Conservation (phyloP, 306 rosid genomes). For the Sindora glabra region DNA sequence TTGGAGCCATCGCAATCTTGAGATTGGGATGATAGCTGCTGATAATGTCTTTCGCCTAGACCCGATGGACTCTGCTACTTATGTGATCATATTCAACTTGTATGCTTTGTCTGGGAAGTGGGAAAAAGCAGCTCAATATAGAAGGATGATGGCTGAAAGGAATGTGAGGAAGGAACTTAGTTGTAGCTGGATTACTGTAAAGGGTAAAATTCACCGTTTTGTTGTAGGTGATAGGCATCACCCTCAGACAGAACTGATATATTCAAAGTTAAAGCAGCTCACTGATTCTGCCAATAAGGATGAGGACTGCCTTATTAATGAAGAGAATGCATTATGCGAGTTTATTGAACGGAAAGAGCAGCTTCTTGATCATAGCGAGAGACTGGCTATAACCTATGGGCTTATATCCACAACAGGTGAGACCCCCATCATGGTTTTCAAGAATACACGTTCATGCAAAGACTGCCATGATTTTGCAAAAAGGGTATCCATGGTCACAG, state of each 20-base stretch:
- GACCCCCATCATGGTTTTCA: constrained; percentile 38
- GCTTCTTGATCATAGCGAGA: constrained; percentile 52
- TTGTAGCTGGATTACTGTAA: constrained; percentile 51
- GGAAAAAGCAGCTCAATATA: constrained; percentile 43
- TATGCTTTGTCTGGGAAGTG: constrained; percentile 43
- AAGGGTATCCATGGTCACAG: constrained; percentile 34
- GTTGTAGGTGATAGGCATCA: constrained; percentile 60
- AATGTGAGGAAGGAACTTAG: constrained; percentile 42
- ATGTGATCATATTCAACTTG: constrained; percentile 49
- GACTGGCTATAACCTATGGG: constrained; percentile 55
- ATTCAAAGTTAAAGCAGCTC: constrained; percentile 40
- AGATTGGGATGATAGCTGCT: constrained; percentile 41
- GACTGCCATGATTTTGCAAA: constrained; percentile 65
- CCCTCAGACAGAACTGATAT: constrained; percentile 38
- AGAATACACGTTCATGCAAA: constrained; percentile 47
- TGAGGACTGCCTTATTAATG: constrained; percentile 21
- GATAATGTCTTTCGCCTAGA: constrained; percentile 35
- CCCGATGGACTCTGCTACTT: constrained; percentile 41
- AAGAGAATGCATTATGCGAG: constrained; percentile 30
- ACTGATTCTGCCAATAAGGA: constrained; percentile 9
- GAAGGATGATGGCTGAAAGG: constrained; percentile 48
- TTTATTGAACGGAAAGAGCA: constrained; percentile 40
- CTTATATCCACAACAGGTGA: constrained; percentile 30
- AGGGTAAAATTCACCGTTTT: constrained; percentile 43
- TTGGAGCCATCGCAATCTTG: constrained; percentile 46